Conservation (phyloP, 2,329 filamentous ascomycete genomes). For the Tolypocladium tundrense region DNA sequence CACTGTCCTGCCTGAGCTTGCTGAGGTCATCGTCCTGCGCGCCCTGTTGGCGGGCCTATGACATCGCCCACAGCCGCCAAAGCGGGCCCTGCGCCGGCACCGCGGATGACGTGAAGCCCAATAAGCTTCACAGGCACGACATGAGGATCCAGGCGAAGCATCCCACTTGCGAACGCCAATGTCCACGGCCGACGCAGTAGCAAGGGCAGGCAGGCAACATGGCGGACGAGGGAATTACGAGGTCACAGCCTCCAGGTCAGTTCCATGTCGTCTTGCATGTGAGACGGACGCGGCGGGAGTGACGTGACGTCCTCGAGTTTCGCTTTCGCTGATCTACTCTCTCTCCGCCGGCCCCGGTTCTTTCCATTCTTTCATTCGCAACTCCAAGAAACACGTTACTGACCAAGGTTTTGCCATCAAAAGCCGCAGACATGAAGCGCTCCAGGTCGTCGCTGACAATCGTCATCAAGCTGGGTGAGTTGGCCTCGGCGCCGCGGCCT, state of each 20-base stretch:
- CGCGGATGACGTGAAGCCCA: slow-evolving; percentile 4
- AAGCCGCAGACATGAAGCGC: slow-evolving; percentile 50
- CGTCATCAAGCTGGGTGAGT: slow-evolving; percentile 78
- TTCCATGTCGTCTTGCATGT: neutral
- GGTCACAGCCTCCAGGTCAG: slow-evolving; percentile 2
- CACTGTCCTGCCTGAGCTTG: neutral
- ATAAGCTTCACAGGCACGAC: slow-evolving; percentile 1
- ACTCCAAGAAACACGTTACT: neutral
- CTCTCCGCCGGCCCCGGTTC: neutral
- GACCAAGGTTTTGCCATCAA: slow-evolving; percentile 10
- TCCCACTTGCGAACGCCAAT: slow-evolving; percentile 1
- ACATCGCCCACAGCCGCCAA: neutral
- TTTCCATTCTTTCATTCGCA: neutral
- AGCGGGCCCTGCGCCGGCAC: slow-evolving; percentile 2
- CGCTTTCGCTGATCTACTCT: neutral
- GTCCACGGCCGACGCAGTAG: slow-evolving; percentile 1
- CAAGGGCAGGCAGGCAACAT: slow-evolving; percentile 5
- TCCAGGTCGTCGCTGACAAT: slow-evolving; percentile 40
- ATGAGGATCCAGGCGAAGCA: neutral
- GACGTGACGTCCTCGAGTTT: neutral
- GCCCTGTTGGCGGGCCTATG: neutral
- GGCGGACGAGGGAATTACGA: slow-evolving; percentile 9
- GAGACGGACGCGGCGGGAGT: neutral
- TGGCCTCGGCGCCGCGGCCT: neutral
- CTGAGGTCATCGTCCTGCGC: neutral